These are phyloP conservation scores for Apophysomyces trapeziformis DNA, from an alignment of 371 early-diverging fungal genomes.

Conservation along the genomic window DNA sequence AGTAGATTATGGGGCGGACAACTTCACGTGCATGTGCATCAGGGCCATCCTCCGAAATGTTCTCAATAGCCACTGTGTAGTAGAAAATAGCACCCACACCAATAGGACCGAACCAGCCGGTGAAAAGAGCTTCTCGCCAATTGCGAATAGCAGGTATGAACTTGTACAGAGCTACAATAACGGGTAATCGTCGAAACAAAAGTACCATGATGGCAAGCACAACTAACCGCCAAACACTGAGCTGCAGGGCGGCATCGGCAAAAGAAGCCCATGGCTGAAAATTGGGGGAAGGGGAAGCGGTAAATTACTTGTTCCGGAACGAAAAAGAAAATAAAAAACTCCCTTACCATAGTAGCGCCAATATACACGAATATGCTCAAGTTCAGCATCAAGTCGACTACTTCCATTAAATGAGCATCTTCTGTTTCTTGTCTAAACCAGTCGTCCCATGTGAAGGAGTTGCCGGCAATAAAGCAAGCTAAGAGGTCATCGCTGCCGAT, in stretches of 20 bases:
- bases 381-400: conserved; percentile 84
- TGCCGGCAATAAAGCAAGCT: conserved; percentile 88
- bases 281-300: not conserved
- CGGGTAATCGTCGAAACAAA: conserved; percentile 80
- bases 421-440: conserved; percentile 87
- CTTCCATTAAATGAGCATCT: conserved; percentile 82
- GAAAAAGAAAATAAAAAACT: not conserved
- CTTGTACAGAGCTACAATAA: conserved; percentile 63
- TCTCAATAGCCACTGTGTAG: conserved; percentile 56
- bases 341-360: conserved; percentile 73
- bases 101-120: conserved; percentile 97
- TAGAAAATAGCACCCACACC: conserved; percentile 86
- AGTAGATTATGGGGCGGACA: conserved; percentile 70
- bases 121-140: conserved; percentile 82
- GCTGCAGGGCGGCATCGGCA: conserved; percentile 32
- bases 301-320: not conserved
- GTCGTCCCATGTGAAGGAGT: conserved; percentile 85
- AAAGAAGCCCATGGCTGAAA: conserved; percentile 71
- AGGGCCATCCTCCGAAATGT: conserved; percentile 20
- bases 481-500: conserved; percentile 88
- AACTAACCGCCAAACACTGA: conserved; percentile 62
- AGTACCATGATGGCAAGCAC: conserved; percentile 69
- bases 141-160: conserved; percentile 72
- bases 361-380: conserved; percentile 89
- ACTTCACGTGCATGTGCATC: conserved; percentile 24